Base-by-base conservation (phyloP, 306 rosid genomes). In the Crataegus laevigata region DNA sequence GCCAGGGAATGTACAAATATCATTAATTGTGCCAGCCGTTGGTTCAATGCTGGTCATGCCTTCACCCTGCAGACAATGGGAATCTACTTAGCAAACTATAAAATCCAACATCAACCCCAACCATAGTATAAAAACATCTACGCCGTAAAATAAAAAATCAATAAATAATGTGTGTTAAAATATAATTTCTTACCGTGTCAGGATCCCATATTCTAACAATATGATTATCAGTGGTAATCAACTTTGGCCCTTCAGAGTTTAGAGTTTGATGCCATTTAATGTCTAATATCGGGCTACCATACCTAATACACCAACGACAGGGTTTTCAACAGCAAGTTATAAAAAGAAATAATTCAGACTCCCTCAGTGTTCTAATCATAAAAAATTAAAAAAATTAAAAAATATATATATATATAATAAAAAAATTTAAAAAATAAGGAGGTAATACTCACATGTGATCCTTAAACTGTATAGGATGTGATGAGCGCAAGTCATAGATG, bases 1-100 rank as follows among this genome's bases (percentile, higher is more conserved):
- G 52, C 89, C 96, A 69, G 80, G 80, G 81, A 91, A 89, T 80
- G 88, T 80, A 79, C 96, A 94, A 57, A 90, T 87, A 66, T 91
- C 98, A 83, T 91, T 94, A 66, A 94, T 94, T 71, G 79, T 61
- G 71, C 97, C 98, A 50, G 76, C 88, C 0, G 91, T 76, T 4
- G 97, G 96, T 83, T 94, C 98, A 85, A 94, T 89, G 88, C 94
- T 91, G 66, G 98, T 89, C 94, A 94, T 87, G 69, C 93, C 93
- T 85, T 91, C 90, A 60, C 98, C 98, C 97, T 91, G 86, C 45
- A 73, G 78, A 59, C 52, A 83, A 58, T 34, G n/a, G 55, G 19
- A 28, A 75, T 73, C 51, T 71, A 40, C 68, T 26, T 28, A 32
- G 32, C 45, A 45, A 30, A 24, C 24, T 22, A 25, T 57, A 10